Base-by-base conservation (phyloP, 2,329 filamentous ascomycete genomes). In the Paracorniculantispora psalliotae region DNA sequence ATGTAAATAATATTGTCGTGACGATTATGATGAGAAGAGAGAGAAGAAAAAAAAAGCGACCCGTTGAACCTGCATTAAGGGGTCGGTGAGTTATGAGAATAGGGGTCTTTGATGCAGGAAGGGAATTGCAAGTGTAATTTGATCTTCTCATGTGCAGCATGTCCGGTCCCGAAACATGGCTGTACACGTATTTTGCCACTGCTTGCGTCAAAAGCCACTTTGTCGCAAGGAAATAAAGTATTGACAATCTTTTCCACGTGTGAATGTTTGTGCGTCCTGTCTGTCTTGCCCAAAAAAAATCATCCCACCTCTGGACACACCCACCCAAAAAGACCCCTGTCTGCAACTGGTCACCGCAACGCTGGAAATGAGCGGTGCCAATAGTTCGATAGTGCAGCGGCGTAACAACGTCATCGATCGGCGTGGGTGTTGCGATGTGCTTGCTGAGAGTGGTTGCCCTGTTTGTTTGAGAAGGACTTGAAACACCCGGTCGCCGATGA, bases 351-450 rank as follows among this genome's bases (percentile, higher is more conserved):
- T 35, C 52, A 47, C 41, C 28, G 30, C 43, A 47, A 47, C n/a
- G n/a, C 13, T 48, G 41, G 28, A 39, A 55, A 47, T 47, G 51
- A 44, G 23, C 41, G 28, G 28, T 37, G 10, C 39, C 19, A 44
- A n/a, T 35, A 12, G 19, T 35, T 26, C 19, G 30, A n/a, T 35
- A 12, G 19, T 35, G 30, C 48, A 41, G 30, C 37, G 37, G 30
- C 15, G 25, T 15, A 28, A 10, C 43, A 41, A 57, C 54, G 54
- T 57, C 54, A 57, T 57, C 54, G 54, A 57, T 57, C 54, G 46
- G 46, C 54, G 15, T 43, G 25, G 5, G 3, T n/a, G 39, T 19
- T n/a, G n/a, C n/a, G n/a, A n/a, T n/a, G n/a, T n/a, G n/a, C n/a
- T n/a, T n/a, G n/a, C n/a, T n/a, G n/a, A n/a, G n/a, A n/a, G 30